Conservation (phyloP, 768 basidiomycete species). For the Lactifluus piperatus region DNA sequence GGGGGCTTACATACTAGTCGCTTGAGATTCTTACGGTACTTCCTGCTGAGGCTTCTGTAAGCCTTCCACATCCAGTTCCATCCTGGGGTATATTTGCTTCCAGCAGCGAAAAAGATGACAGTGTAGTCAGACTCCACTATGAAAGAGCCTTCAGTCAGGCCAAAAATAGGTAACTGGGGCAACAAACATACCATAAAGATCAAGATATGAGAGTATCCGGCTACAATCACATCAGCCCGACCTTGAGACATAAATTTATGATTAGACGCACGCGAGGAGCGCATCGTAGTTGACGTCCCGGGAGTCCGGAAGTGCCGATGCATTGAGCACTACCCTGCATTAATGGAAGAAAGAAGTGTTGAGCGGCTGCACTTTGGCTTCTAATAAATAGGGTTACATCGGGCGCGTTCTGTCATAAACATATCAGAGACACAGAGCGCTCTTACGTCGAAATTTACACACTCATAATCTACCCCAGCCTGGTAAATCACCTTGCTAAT, state of each 20-base stretch:
- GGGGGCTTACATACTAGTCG: slow-evolving; percentile 45
- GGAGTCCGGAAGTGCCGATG: slow-evolving; percentile 78
- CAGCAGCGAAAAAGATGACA: slow-evolving; percentile 80
- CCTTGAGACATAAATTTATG: slow-evolving; percentile 11
- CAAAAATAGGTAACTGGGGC: not conserved
- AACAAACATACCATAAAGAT: slow-evolving; percentile 57
- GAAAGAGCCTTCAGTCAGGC: not conserved
- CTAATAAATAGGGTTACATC: slow-evolving; percentile 41
- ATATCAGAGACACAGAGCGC: slow-evolving; percentile 11
- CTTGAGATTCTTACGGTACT: slow-evolving; percentile 85
- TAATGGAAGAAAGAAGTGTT: not conserved
- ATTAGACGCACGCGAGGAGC: slow-evolving; percentile 46
- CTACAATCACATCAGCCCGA: slow-evolving; percentile 30
- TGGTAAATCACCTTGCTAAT: slow-evolving; percentile 74
- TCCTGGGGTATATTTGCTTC: slow-evolving; percentile 59
- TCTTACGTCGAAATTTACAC: slow-evolving; percentile 25
- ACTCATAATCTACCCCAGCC: slow-evolving; percentile 89
- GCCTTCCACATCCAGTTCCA: slow-evolving; percentile 95
- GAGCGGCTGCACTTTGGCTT: not conserved
- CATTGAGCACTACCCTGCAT: slow-evolving; percentile 73
- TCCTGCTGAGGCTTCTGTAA: slow-evolving; percentile 68
- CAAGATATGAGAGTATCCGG: slow-evolving; percentile 68
- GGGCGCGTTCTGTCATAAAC: slow-evolving; percentile 58
- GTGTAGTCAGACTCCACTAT: slow-evolving; percentile 85
- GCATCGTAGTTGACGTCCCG: slow-evolving; percentile 67